Evolutionary conservation across 768 basidiomycete species (phyloP).

Genomic region (Jaapia argillacea): DNA sequence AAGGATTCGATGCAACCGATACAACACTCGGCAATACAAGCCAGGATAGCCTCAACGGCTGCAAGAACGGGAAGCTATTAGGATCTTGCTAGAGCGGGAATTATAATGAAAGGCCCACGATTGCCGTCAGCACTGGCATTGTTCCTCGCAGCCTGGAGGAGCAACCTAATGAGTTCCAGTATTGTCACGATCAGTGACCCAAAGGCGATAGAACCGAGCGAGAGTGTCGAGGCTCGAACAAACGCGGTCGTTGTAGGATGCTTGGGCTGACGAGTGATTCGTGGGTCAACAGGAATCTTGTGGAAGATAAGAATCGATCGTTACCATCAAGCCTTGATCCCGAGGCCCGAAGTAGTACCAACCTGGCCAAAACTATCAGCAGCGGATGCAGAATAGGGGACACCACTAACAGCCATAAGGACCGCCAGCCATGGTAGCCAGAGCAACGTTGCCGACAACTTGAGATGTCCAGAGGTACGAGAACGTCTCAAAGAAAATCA

Average conservation of each 20-base stretch:
- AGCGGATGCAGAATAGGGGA: constrained; percentile 19
- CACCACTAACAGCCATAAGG: constrained; percentile 43
- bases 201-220: constrained; percentile 79
- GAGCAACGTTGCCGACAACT: constrained; percentile 68
- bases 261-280: constrained; percentile 36
- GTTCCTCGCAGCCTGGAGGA: constrained; percentile 48
- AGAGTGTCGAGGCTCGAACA: constrained; percentile 64
- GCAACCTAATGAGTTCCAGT: constrained; percentile 54
- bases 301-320: constrained; percentile 7
- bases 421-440: constrained; percentile 76
- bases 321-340: constrained; percentile 52
- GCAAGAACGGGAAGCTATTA: constrained; percentile 3
- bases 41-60: constrained; percentile 68
- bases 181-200: constrained; percentile 78
- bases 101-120: constrained; percentile 31
- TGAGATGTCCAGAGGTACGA: constrained; percentile 84
- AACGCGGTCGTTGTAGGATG: constrained; percentile 65
- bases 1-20: constrained; percentile 58
- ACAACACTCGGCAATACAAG: constrained; percentile 73
- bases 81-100: background rate
- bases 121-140: constrained; percentile 54
- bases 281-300: background rate
- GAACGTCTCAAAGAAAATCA: constrained; percentile 71
- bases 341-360: constrained; percentile 83
- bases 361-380: too few species aligned